Conservation (phyloP, 2,329 filamentous ascomycete species). For the Botrytis tulipae region DNA sequence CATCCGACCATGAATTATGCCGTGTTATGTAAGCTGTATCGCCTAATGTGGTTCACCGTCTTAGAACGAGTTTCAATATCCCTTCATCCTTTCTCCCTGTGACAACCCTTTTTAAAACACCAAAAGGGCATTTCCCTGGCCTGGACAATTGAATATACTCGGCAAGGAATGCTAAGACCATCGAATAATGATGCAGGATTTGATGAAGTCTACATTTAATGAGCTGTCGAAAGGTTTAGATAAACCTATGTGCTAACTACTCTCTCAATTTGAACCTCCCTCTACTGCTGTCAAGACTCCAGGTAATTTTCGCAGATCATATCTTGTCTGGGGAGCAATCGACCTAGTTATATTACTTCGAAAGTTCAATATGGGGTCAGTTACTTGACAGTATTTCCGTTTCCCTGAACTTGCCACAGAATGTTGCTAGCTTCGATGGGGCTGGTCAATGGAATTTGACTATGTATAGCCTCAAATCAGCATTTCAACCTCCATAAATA, state of each 20-base stretch:
- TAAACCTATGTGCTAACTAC: neutral
- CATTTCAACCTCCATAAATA: conserved; percentile 21
- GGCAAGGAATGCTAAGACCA: conserved; percentile 20
- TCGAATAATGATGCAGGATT: conserved; percentile 1
- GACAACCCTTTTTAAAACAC: neutral
- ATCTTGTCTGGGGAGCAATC: neutral
- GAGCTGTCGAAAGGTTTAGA: neutral
- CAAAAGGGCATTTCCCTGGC: neutral
- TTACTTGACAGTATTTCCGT: neutral
- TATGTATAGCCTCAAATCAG: conserved; percentile 16
- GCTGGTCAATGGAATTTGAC: conserved; percentile 26
- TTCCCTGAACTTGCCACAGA: neutral
- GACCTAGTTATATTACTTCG: neutral
- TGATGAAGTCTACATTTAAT: neutral
- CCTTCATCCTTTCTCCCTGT: conserved; percentile 14
- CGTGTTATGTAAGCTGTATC: neutral
- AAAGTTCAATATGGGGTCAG: no score
- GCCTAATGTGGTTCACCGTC: conserved; percentile 1
- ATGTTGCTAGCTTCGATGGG: conserved; percentile 13
- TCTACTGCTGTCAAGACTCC: neutral
- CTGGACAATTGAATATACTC: conserved; percentile 5
- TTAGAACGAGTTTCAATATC: neutral
- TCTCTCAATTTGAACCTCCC: neutral
- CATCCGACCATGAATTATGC: conserved; percentile 4
- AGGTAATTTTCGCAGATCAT: neutral